phyloP scores from a whole-genome alignment of 2,329 filamentous ascomycete genomes.

The Rhynchosporium agropyri region DNA sequence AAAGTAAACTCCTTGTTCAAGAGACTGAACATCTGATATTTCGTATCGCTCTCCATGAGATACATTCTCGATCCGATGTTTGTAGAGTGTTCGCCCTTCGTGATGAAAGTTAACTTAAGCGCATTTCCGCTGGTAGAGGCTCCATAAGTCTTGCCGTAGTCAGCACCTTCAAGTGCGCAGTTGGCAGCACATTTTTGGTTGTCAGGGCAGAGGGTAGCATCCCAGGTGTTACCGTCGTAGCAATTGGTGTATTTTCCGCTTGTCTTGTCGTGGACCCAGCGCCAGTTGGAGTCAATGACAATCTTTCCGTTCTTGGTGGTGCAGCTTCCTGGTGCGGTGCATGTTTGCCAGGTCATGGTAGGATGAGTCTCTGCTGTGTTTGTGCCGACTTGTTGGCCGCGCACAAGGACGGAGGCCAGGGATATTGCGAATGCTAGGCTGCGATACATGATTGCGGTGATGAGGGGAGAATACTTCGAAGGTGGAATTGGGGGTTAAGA shows the following conservation, averaged over 20 bases:
- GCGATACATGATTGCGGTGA: constrained; percentile 32
- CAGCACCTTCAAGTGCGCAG: constrained; percentile 57
- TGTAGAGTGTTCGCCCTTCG: constrained; percentile 45
- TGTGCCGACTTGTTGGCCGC: constrained; percentile 53
- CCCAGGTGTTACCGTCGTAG: constrained; percentile 48
- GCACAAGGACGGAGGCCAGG: constrained; percentile 45
- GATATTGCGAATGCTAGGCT: constrained; percentile 46
- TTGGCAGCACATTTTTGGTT: constrained; percentile 49
- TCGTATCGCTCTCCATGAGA: constrained; percentile 57
- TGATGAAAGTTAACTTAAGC: constrained; percentile 60
- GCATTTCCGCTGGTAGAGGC: constrained; percentile 55
- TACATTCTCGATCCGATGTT: constrained; percentile 63
- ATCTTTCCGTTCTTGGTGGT: constrained; percentile 51
- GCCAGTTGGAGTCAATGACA: constrained; percentile 59
- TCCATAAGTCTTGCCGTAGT: constrained; percentile 55
- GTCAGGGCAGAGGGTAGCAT: constrained; percentile 47
- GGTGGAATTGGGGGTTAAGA: not conserved
- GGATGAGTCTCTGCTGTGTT: constrained; percentile 53
- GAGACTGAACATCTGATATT: constrained; percentile 67
- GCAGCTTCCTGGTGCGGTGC: constrained; percentile 49
- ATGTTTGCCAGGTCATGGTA: constrained; percentile 53
- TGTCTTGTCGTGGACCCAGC: constrained; percentile 54
- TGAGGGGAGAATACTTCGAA: not conserved
- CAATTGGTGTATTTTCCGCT: constrained; percentile 44
- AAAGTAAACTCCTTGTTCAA: constrained; percentile 71